Conservation (phyloP, 345 rosid species). For the Physaria fendleri region DNA sequence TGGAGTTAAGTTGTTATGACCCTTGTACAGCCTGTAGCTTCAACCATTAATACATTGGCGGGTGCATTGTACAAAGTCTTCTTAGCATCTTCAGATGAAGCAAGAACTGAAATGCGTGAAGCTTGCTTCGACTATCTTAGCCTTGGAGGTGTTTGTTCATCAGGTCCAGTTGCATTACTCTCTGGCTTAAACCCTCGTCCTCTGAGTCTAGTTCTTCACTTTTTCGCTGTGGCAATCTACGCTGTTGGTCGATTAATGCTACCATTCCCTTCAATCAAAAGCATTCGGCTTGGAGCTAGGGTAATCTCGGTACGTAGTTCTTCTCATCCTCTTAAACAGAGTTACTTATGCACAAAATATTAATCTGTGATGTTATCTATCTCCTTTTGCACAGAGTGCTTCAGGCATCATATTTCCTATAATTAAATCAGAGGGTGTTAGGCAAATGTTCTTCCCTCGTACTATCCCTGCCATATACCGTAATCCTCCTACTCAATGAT, state of each 20-base stretch:
- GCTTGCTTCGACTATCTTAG: slow-evolving; percentile 35
- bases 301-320: slow-evolving; percentile 25
- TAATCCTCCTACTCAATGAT: slow-evolving; percentile 18
- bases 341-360: neutral
- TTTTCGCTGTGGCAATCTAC: slow-evolving; percentile 30
- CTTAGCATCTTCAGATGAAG: slow-evolving; percentile 26
- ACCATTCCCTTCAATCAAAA: slow-evolving; percentile 33
- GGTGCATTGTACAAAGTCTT: slow-evolving; percentile 28
- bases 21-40: slow-evolving; percentile 27
- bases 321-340: neutral
- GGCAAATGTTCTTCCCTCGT: slow-evolving; percentile 45
- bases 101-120: slow-evolving; percentile 30
- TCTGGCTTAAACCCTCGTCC: slow-evolving; percentile 37
- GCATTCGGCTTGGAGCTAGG: slow-evolving; percentile 27
- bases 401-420: slow-evolving; percentile 42
- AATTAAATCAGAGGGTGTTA: slow-evolving; percentile 43
- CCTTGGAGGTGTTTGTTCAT: slow-evolving; percentile 33
- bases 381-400: slow-evolving; percentile 31
- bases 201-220: slow-evolving; percentile 28
- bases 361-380: neutral
- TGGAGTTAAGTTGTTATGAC: neutral
- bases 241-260: slow-evolving; percentile 29
- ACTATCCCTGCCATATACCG: slow-evolving; percentile 17
- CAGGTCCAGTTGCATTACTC: slow-evolving; percentile 34
- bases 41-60: slow-evolving; percentile 41